Percentiles rank a stretch among this genome's conserved stretches.
Evolutionary conservation across 768 basidiomycete species (phyloP).

Genomic region (Kwoniella pini): DNA sequence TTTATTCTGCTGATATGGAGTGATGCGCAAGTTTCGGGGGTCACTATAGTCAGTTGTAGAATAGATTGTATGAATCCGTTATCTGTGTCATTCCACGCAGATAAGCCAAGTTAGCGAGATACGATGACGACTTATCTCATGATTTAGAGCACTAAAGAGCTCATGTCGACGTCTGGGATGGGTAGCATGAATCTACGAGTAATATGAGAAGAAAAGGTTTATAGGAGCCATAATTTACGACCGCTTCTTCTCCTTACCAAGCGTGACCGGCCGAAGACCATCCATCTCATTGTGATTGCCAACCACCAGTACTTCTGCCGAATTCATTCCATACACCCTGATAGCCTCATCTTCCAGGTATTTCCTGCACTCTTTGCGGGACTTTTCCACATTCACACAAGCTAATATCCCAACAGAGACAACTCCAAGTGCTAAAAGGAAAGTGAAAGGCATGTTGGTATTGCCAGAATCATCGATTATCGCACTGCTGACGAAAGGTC

Average conservation of each 20-base stretch:
- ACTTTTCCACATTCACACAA: constrained; percentile 46
- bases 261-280: background rate
- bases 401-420: constrained; percentile 36
- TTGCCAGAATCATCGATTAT: constrained; percentile 47
- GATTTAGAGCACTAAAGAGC: too few species aligned
- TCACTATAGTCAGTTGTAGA: too few species aligned
- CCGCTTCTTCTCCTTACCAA: background rate
- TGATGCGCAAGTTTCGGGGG: too few species aligned
- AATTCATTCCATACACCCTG: constrained; percentile 30
- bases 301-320: constrained; percentile 14
- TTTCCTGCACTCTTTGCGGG: constrained; percentile 36
- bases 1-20: constrained; percentile 13
- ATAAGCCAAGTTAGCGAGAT: too few species aligned
- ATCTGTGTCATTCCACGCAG: too few species aligned
- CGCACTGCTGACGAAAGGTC: constrained; percentile 46
- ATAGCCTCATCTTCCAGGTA: constrained; percentile 47
- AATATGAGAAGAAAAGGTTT: too few species aligned
- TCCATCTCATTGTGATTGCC: constrained; percentile 17
- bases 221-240: too few species aligned
- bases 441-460: constrained; percentile 52
- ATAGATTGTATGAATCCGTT: too few species aligned
- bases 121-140: too few species aligned
- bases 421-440: constrained; percentile 42
- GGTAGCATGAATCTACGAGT: too few species aligned
- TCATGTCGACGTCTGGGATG: too few species aligned